Conservation (phyloP, 495 filamentous ascomycete genomes). For the Xylaria palmicola region DNA sequence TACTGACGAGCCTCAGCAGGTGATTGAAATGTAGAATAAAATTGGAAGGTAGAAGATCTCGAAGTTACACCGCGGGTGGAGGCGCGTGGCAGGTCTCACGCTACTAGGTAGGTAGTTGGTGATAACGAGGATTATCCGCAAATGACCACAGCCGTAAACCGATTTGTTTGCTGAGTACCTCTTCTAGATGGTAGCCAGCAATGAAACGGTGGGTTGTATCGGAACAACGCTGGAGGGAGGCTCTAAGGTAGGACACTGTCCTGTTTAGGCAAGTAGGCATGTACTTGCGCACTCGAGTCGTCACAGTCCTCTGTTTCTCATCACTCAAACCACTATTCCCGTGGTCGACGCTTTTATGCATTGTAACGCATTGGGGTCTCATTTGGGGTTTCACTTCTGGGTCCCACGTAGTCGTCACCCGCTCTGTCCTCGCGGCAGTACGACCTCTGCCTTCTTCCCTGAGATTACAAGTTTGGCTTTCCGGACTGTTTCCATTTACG, state of each 20-base stretch:
- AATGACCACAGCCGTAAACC: not conserved
- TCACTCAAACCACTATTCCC: not conserved
- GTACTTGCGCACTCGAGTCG: not conserved
- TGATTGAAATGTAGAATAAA: too few species aligned
- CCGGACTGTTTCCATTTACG: too few species aligned
- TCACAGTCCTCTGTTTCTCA: not conserved
- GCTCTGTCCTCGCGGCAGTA: not conserved
- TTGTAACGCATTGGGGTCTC: not conserved
- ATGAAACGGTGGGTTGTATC: not conserved
- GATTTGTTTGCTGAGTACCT: not conserved
- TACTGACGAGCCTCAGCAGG: too few species aligned
- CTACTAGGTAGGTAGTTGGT: too few species aligned
- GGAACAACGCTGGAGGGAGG: not conserved
- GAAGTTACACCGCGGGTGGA: too few species aligned
- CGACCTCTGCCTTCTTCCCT: too few species aligned
- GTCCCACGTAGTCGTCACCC: constrained; percentile 3
- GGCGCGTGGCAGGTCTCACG: too few species aligned
- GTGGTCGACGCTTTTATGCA: not conserved
- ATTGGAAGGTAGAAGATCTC: too few species aligned
- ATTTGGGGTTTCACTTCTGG: not conserved
- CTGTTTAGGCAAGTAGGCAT: not conserved
- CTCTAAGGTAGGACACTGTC: not conserved
- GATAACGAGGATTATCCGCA: not conserved
- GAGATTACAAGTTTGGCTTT: too few species aligned
- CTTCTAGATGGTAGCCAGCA: not conserved